Evolutionary conservation across 2,329 filamentous ascomycete genomes (phyloP).

Genomic region (Fusarium illudens): DNA sequence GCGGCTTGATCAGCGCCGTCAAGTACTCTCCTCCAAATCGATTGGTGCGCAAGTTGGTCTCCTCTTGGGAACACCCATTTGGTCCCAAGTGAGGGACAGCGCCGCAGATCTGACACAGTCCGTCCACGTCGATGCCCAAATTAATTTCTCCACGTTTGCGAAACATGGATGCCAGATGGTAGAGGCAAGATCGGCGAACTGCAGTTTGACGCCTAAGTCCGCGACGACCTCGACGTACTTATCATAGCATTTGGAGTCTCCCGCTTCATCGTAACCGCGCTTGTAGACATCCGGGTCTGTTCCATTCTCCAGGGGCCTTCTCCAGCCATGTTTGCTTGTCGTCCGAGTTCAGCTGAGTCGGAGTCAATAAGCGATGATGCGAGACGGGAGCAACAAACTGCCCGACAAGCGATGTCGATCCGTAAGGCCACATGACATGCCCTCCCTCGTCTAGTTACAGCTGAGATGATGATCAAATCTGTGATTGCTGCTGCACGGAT

Average conservation of each 20-base stretch:
- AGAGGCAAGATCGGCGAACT: slow-evolving; percentile 15
- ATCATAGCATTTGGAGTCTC: too few relatives aligned
- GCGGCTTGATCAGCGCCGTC: slow-evolving; percentile 16
- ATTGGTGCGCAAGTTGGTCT: slow-evolving; percentile 31
- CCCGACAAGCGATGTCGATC: slow-evolving; percentile 15
- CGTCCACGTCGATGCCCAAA: slow-evolving; percentile 17
- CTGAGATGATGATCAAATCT: not conserved
- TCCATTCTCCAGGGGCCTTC: not conserved
- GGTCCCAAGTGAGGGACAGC: not conserved
- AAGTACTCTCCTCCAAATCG: not conserved
- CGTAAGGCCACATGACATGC: not conserved
- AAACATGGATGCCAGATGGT: not conserved
- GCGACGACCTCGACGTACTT: too few relatives aligned
- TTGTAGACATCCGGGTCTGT: not conserved
- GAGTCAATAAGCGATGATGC: not conserved
- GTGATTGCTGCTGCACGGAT: not conserved
- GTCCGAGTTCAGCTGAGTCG: not conserved
- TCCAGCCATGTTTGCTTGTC: not conserved
- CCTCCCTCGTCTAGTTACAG: not conserved
- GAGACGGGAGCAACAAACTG: not conserved
- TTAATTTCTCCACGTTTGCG: not conserved
- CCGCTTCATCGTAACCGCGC: not conserved
- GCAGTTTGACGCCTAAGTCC: not conserved
- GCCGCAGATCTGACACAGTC: slow-evolving; percentile 14
- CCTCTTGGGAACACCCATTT: not conserved